phyloP scores from a whole-genome alignment of 1,284 basidiomycete species.

The Ceratobasidium sp. region DNA sequence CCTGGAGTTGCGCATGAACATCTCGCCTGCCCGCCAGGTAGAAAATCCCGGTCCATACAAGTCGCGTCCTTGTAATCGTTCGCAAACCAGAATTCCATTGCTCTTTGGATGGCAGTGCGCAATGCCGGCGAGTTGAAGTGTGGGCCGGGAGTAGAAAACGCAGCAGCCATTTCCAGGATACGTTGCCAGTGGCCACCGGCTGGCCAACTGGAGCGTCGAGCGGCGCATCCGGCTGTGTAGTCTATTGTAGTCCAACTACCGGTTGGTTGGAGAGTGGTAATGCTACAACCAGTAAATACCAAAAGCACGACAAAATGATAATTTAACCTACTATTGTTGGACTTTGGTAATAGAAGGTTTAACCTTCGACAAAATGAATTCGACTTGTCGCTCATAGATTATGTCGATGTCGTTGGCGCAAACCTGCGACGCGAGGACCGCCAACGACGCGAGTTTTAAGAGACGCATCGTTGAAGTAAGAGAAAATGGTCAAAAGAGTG shows the following conservation, averaged over 20 bases:
- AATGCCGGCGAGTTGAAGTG: conserved; percentile 49
- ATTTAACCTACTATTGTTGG: neutral
- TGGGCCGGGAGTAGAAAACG: conserved; percentile 65
- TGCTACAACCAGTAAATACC: neutral
- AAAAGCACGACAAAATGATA: too few relatives aligned
- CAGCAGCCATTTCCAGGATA: conserved; percentile 62
- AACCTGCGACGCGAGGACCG: neutral
- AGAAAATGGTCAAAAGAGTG: neutral
- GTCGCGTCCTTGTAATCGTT: conserved; percentile 59
- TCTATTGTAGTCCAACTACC: conserved; percentile 66
- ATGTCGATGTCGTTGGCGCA: neutral
- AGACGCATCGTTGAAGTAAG: neutral
- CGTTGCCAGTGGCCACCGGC: conserved; percentile 66
- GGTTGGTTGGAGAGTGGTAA: conserved; percentile 51
- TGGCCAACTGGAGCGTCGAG: conserved; percentile 69
- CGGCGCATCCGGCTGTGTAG: conserved; percentile 64
- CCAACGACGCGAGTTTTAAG: neutral
- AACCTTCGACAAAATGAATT: neutral
- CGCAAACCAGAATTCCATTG: conserved; percentile 69
- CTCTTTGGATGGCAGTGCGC: conserved; percentile 54
- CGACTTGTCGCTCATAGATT: neutral
- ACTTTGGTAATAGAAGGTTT: neutral
- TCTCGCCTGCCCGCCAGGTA: conserved; percentile 42
- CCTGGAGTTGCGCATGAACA: conserved; percentile 65
- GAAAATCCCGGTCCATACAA: conserved; percentile 63